phyloP scores from a whole-genome alignment of 345 rosid genomes.

The Geranium brycei region DNA sequence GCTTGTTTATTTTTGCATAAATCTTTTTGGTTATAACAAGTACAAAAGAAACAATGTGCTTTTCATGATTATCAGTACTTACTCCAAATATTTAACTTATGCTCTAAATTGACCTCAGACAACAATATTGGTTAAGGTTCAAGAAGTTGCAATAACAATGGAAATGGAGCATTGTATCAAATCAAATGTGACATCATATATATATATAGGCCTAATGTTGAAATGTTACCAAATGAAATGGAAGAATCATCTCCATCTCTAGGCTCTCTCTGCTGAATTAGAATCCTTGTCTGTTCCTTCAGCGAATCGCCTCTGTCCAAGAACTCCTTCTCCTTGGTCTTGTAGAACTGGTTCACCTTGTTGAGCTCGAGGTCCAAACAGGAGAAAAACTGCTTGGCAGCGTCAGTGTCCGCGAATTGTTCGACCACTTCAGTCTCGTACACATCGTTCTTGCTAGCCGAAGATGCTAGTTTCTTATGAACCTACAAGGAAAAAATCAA shows the following conservation, averaged over 20 bases:
- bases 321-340: slow-evolving; percentile 75
- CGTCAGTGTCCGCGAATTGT: slow-evolving; percentile 64
- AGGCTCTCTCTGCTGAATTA: slow-evolving; percentile 21
- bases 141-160: too few species aligned
- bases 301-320: slow-evolving; percentile 74
- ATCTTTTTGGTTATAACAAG: too few species aligned
- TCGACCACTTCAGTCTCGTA: slow-evolving; percentile 83
- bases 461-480: slow-evolving; percentile 61
- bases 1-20: too few species aligned
- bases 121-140: too few species aligned
- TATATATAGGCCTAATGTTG: too few species aligned
- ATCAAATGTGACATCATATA: too few species aligned
- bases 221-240: slow-evolving; percentile 1
- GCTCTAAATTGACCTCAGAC: too few species aligned
- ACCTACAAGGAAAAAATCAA: slow-evolving; percentile 27
- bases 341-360: slow-evolving; percentile 85
- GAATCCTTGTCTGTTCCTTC: slow-evolving; percentile 85
- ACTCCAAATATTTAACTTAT: too few species aligned
- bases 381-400: slow-evolving; percentile 59
- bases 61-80: too few species aligned
- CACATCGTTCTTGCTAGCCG: slow-evolving; percentile 45
- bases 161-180: too few species aligned
- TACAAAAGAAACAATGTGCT: too few species aligned
- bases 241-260: slow-evolving; percentile 22
- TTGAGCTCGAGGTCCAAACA: slow-evolving; percentile 81